phyloP scores from a whole-genome alignment of 495 filamentous ascomycete genomes.

The Talaromyces trachyspermus region DNA sequence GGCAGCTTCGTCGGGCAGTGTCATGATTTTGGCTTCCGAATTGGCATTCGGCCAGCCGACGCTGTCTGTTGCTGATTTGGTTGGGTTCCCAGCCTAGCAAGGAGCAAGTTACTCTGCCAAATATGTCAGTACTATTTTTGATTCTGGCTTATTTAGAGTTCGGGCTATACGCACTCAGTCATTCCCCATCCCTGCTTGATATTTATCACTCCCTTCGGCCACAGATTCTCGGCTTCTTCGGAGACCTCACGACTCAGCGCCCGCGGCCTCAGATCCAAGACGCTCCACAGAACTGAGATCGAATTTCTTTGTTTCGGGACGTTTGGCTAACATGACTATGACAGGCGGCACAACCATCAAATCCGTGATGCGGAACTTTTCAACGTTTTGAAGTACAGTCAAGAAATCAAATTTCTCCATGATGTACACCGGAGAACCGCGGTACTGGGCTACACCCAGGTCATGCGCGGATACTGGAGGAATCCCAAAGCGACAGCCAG shows the following conservation, averaged over 20 bases:
- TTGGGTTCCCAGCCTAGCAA: slow-evolving; percentile 52
- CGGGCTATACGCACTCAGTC: slow-evolving; percentile 36
- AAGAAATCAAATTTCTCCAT: slow-evolving; percentile 41
- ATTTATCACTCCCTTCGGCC: slow-evolving; percentile 41
- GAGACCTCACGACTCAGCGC: slow-evolving; percentile 30
- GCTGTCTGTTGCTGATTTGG: slow-evolving; percentile 20
- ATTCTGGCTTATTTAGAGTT: background rate
- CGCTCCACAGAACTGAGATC: slow-evolving; percentile 33
- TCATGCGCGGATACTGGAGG: slow-evolving; percentile 69
- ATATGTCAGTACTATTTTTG: no score
- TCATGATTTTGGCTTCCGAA: slow-evolving; percentile 18
- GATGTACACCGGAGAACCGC: slow-evolving; percentile 37
- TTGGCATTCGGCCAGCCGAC: slow-evolving; percentile 17
- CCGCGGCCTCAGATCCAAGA: slow-evolving; percentile 24
- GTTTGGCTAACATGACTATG: slow-evolving; percentile 37
- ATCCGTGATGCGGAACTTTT: slow-evolving; percentile 36
- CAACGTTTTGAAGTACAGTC: slow-evolving; percentile 31
- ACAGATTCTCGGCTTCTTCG: slow-evolving; percentile 37
- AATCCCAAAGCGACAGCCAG: slow-evolving; percentile 67
- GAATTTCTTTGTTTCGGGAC: slow-evolving; percentile 29
- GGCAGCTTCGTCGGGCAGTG: slow-evolving; percentile 11
- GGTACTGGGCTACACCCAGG: no score
- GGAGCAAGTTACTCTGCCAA: slow-evolving; percentile 58
- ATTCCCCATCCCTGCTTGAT: slow-evolving; percentile 45
- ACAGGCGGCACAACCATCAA: slow-evolving; percentile 42